Conservation (phyloP, 1,139 yeast genomes). For the Blastobotrys serpentis region DNA sequence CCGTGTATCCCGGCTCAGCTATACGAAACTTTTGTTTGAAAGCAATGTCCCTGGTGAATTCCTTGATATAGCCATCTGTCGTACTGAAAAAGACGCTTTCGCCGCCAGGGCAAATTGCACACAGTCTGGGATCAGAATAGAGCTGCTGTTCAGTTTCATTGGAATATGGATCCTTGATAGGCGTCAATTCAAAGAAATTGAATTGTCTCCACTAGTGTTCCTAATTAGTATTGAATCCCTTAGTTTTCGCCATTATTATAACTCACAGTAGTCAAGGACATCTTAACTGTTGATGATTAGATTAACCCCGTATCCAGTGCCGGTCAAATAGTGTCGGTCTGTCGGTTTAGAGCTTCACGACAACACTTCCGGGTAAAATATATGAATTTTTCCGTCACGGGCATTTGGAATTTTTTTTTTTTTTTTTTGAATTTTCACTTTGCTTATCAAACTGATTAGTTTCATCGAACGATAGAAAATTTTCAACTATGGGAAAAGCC, state of each 20-base stretch:
- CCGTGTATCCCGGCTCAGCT: constrained; percentile 56
- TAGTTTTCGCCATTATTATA: not conserved
- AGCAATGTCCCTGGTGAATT: constrained; percentile 53
- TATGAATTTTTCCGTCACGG: no score
- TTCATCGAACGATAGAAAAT: not conserved
- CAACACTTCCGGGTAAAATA: no score
- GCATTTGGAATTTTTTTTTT: constrained; percentile 9
- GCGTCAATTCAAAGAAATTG: constrained; percentile 79
- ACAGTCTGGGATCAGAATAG: constrained; percentile 73
- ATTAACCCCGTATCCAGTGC: no score
- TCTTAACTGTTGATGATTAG: constrained; percentile 11
- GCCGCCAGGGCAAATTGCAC: constrained; percentile 57
- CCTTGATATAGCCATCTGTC: constrained; percentile 53
- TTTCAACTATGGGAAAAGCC: constrained; percentile 78
- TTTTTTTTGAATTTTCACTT: constrained; percentile 3
- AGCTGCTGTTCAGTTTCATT: constrained; percentile 58
- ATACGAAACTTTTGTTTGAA: constrained; percentile 56
- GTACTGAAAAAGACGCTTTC: constrained; percentile 61
- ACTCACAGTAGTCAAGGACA: constrained; percentile 27
- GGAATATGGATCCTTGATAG: constrained; percentile 78
- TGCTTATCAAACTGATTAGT: not conserved
- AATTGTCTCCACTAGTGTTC: constrained; percentile 79
- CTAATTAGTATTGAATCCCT: not conserved
- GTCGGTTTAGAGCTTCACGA: no score
- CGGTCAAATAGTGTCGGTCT: no score